These are phyloP conservation scores for Leishmania gerbilli DNA, from an alignment of 208 protist species.

Conservation along the genomic window DNA sequence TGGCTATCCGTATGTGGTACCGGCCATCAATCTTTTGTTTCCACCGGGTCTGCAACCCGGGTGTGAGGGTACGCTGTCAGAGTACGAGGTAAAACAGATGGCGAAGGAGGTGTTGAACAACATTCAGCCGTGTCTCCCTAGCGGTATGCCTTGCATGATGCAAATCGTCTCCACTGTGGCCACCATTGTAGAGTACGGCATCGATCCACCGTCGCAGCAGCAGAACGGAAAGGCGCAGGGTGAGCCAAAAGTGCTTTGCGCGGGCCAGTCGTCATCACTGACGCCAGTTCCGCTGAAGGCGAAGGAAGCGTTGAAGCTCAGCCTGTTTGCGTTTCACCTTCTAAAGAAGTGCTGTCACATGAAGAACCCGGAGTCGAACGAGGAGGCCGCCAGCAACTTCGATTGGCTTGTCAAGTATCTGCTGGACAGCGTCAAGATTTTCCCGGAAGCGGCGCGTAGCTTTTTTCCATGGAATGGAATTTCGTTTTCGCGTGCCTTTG, in stretches of 20 bases:
- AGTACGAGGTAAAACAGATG: constrained; percentile 49
- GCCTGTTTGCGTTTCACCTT: constrained; percentile 70
- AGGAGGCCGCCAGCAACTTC: constrained; percentile 75
- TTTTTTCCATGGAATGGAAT: constrained; percentile 66
- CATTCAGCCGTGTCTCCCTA: constrained; percentile 58
- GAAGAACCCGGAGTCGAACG: constrained; percentile 71
- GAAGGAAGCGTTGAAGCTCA: constrained; percentile 65
- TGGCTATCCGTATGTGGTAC: constrained; percentile 74
- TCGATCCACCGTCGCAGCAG: constrained; percentile 18
- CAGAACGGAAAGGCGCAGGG: constrained; percentile 9
- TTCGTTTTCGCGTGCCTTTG: constrained; percentile 51
- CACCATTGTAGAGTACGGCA: constrained; percentile 36
- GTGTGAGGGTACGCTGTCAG: constrained; percentile 29
- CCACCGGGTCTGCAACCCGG: constrained; percentile 31
- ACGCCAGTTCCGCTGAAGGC: constrained; percentile 63
- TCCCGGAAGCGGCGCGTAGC: constrained; percentile 50
- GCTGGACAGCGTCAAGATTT: constrained; percentile 44
- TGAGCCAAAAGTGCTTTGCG: background rate
- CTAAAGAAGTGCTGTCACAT: constrained; percentile 81
- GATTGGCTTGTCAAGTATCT: constrained; percentile 60
- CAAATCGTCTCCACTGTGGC: constrained; percentile 67
- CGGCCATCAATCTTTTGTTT: constrained; percentile 49
- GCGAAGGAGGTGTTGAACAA: constrained; percentile 49
- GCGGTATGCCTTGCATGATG: constrained; percentile 70
- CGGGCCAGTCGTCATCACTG: constrained; percentile 33